Evolutionary conservation across 2,329 filamentous ascomycete species (phyloP).

Genomic region (Phoma sp.): DNA sequence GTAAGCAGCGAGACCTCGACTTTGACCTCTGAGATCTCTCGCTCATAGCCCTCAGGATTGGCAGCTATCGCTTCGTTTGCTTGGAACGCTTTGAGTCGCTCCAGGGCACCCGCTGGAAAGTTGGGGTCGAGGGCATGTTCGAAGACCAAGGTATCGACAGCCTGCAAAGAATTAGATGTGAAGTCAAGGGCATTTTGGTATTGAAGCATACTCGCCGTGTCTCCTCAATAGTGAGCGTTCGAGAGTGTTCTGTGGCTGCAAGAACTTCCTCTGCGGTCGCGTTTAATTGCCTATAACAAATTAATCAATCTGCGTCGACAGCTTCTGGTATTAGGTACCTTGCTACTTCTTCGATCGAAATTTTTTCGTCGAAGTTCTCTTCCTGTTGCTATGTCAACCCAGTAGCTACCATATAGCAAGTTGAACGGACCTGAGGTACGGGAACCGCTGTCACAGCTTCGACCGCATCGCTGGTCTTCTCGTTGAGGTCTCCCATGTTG

Average conservation of each 20-base stretch:
- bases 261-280: background rate
- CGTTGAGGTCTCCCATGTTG: background rate
- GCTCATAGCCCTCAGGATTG: slow-evolving; percentile 55
- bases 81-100: slow-evolving; percentile 44
- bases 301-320: background rate
- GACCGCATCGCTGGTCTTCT: background rate
- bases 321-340: background rate
- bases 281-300: background rate
- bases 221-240: background rate
- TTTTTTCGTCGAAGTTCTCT: background rate
- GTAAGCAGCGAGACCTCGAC: slow-evolving; percentile 63
- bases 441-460: background rate
- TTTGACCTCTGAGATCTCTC: slow-evolving; percentile 63
- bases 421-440: background rate
- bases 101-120: too few relatives aligned
- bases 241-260: background rate
- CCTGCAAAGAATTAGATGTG: background rate
- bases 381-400: background rate
- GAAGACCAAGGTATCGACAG: background rate
- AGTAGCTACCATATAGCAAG: background rate
- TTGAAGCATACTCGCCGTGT: background rate
- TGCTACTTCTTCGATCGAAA: background rate
- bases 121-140: slow-evolving; percentile 51
- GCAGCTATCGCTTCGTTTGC: slow-evolving; percentile 53
- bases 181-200: too few relatives aligned